Evolutionary conservation across 352 stramenopile genomes (phyloP), one percentile per base, ranked within the genome.

Genomic region (Phytophthora idaei): DNA sequence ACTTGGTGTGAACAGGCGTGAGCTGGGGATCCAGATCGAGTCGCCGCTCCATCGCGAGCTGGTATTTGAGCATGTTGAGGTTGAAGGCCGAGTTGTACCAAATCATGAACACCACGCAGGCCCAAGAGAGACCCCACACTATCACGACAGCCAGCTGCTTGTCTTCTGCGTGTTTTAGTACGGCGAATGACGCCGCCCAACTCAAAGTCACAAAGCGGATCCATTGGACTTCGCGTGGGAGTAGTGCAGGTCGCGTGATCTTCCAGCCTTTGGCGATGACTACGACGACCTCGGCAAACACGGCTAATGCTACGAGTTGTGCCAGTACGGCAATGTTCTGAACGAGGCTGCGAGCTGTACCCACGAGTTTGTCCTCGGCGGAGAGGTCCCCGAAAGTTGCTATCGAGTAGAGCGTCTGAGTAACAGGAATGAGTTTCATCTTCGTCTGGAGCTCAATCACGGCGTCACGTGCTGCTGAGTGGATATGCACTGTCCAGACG

Each of bases 41-140:
- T 44, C 87, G 77, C 5, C 80, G 80, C 51, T 89, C 75, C 73
- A 89, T 82, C 4, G 73, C 69, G 31, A 91, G 72, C 69, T 90
- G 83, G 36, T 81, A 89, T 37, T 79, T 80, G 58, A 91, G 79
- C 78, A 88, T 83, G 62, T 89, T 89, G 42, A 89, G 67, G 47
- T 91, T 89, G 65, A 88, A 87, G 0, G 78, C 73, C 31, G 80
- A 87, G 61, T 87, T 84, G 71, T 87, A 89, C 83, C 80, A 90
- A 50, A 90, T 64, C 74, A 88, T 81, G 52, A 88, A 88, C 28
- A 90, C 78, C 2, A 91, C 57, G 4, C 63, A 73, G 7, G 74
- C 74, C 78, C 79, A 91, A 0, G 83, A 72, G 4, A 85, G 50
- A 3, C 76, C 80, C 82, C 78, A 90, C 5, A 88, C 59, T 14